phyloP scores from a whole-genome alignment of 768 basidiomycete genomes.

The Pisolithus marmoratus region DNA sequence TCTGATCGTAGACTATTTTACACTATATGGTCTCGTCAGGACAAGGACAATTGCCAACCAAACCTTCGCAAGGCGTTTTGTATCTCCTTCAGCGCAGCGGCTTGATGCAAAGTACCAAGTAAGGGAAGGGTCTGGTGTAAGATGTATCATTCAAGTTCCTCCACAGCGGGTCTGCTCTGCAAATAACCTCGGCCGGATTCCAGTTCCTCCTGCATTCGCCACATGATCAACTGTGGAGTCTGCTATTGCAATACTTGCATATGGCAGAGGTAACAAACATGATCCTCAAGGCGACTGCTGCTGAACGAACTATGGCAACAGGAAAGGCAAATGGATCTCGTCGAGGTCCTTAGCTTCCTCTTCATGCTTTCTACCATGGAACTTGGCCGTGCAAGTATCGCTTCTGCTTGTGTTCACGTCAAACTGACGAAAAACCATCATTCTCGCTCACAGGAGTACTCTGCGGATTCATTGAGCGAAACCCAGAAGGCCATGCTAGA shows the following conservation, averaged over 20 bases:
- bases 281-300: conserved; percentile 3
- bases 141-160: not conserved
- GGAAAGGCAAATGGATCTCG: conserved; percentile 87
- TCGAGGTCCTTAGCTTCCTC: conserved; percentile 88
- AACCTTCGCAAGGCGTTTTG: conserved; percentile 79
- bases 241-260: conserved; percentile 84
- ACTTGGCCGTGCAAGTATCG: conserved; percentile 66
- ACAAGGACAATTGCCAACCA: conserved; percentile 64
- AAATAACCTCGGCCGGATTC: conserved; percentile 93
- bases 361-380: conserved; percentile 98
- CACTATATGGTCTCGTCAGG: conserved; percentile 98
- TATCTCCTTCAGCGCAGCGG: conserved; percentile 79
- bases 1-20: conserved; percentile 68
- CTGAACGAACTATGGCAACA: conserved; percentile 48
- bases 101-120: conserved; percentile 76
- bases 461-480: conserved; percentile 69
- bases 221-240: conserved; percentile 92
- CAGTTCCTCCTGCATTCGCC: conserved; percentile 94
- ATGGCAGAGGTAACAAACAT: conserved; percentile 63
- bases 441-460: conserved; percentile 65
- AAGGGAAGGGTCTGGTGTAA: conserved; percentile 13
- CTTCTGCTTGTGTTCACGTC: not conserved
- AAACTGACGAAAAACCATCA: conserved; percentile 1
- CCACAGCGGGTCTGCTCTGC: conserved; percentile 48
- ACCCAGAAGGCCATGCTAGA: conserved; percentile 84